These are phyloP conservation scores for Tulasnella calospora DNA, from an alignment of 768 basidiomycete genomes.

Conservation along the genomic window DNA sequence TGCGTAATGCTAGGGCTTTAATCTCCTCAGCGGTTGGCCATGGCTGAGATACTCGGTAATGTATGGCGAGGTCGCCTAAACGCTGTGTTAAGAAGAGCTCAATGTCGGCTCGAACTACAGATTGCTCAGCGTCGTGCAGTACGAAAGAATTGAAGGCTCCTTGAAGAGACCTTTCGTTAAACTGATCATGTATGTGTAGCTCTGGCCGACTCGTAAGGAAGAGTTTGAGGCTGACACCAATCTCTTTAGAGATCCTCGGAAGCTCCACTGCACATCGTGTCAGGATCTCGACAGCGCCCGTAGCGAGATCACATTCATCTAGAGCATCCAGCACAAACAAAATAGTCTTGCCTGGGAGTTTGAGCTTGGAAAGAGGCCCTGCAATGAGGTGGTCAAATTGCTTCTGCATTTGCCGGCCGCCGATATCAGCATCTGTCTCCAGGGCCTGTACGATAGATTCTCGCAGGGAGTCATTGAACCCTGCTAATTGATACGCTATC, in stretches of 20 bases:
- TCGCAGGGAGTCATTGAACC: conserved; percentile 19
- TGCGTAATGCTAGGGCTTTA: not conserved
- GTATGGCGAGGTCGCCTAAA: not conserved
- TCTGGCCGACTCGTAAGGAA: conserved; percentile 38
- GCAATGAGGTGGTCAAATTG: not conserved
- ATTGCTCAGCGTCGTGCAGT: not conserved
- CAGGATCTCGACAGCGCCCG: conserved; percentile 28
- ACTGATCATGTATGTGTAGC: conserved; percentile 30
- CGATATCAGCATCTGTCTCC: conserved; percentile 12
- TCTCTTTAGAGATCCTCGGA: conserved; percentile 31
- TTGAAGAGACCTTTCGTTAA: not conserved
- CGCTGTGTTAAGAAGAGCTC: not conserved
- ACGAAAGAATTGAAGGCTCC: not conserved
- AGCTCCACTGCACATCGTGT: conserved; percentile 29
- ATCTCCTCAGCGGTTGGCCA: not conserved
- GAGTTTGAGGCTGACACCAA: conserved; percentile 29
- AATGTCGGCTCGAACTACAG: conserved; percentile 17
- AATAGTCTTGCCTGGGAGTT: conserved; percentile 23
- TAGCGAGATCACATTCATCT: conserved; percentile 35
- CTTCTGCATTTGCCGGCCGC: conserved; percentile 25
- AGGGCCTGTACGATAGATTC: conserved; percentile 17
- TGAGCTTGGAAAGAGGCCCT: conserved; percentile 13
- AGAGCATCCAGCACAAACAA: conserved; percentile 41
- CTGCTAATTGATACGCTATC: conserved; percentile 36
- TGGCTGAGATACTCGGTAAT: not conserved